These are phyloP conservation scores for Lasiosphaeria miniovina DNA, from an alignment of 495 filamentous ascomycete species.

Conservation along the genomic window DNA sequence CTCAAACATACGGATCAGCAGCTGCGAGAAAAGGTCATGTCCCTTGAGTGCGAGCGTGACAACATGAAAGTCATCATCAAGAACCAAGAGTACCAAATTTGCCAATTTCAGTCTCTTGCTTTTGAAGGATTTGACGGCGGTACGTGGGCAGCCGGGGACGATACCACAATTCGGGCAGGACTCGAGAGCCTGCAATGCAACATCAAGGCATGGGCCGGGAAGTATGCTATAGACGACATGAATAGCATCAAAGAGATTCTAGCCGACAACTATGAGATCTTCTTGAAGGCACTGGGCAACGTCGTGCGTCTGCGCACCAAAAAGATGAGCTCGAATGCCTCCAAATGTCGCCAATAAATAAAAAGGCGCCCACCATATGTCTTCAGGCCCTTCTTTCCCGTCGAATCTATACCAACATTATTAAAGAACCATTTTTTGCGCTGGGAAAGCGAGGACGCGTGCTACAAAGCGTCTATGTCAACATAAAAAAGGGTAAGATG, in stretches of 20 bases:
- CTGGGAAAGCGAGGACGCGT: background rate
- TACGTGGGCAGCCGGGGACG: slow-evolving; percentile 5
- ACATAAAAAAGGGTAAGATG: background rate
- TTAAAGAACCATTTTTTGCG: slow-evolving; percentile 7
- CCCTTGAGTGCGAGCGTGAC: background rate
- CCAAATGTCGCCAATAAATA: slow-evolving; percentile 1
- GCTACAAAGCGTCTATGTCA: background rate
- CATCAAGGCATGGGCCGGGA: slow-evolving; percentile 5
- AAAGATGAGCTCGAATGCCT: slow-evolving; percentile 1
- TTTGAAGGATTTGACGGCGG: slow-evolving; percentile 7
- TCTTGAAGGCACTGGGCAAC: background rate
- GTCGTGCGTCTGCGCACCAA: background rate
- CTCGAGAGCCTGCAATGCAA: slow-evolving; percentile 5
- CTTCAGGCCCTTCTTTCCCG: slow-evolving; percentile 3
- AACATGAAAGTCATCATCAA: background rate
- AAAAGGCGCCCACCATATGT: slow-evolving; percentile 6
- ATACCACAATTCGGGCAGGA: slow-evolving; percentile 4
- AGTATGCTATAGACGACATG: slow-evolving; percentile 4
- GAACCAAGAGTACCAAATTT: slow-evolving; percentile 6
- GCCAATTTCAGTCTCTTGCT: slow-evolving; percentile 5
- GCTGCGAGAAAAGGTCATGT: background rate
- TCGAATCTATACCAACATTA: slow-evolving; percentile 3
- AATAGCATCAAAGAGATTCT: background rate
- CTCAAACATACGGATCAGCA: background rate
- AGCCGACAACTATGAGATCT: background rate